Evolutionary conservation across 2,329 filamentous ascomycete species (phyloP).

Genomic region (Aspergillus phoenicis): DNA sequence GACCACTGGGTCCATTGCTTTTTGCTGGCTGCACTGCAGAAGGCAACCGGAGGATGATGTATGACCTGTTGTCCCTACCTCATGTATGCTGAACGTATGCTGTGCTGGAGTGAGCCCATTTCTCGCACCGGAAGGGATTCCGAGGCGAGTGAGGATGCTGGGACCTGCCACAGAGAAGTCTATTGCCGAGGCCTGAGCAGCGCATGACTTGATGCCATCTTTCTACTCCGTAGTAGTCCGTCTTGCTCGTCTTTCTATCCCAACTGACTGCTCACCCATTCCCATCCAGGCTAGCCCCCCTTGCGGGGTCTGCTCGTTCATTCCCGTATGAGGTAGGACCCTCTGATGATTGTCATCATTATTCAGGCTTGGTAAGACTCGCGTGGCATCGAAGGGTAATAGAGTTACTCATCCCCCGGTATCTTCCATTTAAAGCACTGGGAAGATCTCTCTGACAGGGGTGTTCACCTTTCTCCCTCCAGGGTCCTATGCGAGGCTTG

Average conservation of each 20-base stretch:
- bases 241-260: neutral
- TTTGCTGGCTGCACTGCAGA: neutral
- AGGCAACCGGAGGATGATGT: neutral
- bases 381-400: too few species aligned
- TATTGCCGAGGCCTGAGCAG: neutral
- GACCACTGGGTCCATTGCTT: slow-evolving; percentile 1
- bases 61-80: neutral
- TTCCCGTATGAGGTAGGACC: neutral
- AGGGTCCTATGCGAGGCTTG: neutral
- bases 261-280: neutral
- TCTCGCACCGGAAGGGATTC: neutral
- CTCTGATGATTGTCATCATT: neutral
- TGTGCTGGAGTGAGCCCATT: neutral
- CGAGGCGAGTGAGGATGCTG: neutral
- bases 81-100: neutral
- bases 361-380: too few species aligned
- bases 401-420: neutral
- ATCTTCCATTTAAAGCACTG: neutral
- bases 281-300: neutral
- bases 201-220: neutral
- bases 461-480: neutral
- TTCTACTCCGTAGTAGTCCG: neutral
- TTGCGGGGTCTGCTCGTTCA: neutral
- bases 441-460: neutral
- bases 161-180: neutral